Evolutionary conservation across 768 basidiomycete species (phyloP).

Genomic region (Podaxis sp.): DNA sequence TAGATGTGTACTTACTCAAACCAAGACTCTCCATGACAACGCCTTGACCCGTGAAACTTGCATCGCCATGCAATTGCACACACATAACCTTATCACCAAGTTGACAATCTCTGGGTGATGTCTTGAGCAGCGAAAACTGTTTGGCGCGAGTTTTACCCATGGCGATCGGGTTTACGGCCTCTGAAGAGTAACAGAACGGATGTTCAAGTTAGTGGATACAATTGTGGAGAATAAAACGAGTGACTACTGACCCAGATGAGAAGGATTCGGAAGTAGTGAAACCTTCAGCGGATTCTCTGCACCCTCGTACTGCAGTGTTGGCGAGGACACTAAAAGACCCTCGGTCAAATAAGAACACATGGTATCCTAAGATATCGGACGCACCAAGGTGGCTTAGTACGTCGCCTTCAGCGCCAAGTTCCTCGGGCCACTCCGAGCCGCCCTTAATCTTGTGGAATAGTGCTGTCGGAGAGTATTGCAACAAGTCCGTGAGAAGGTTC

Average conservation of each 20-base stretch:
- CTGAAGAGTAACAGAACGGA: slow-evolving; percentile 28
- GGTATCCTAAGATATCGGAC: slow-evolving; percentile 16
- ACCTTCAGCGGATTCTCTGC: slow-evolving; percentile 56
- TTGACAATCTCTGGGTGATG: slow-evolving; percentile 50
- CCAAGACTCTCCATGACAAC: slow-evolving; percentile 87
- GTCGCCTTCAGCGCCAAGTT: slow-evolving; percentile 71
- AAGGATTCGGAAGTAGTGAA: slow-evolving; percentile 78
- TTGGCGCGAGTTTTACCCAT: slow-evolving; percentile 90
- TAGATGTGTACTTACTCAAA: slow-evolving; percentile 51
- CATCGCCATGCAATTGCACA: slow-evolving; percentile 90
- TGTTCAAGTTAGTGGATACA: too few relatives aligned
- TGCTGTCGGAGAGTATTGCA: slow-evolving; percentile 62
- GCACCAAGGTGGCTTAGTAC: slow-evolving; percentile 83
- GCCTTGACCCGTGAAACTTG: slow-evolving; percentile 88
- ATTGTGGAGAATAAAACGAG: too few relatives aligned
- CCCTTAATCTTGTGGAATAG: slow-evolving; percentile 90
- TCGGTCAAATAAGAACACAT: not conserved
- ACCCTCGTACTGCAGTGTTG: slow-evolving; percentile 56
- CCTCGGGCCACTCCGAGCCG: slow-evolving; percentile 66
- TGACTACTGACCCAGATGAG: slow-evolving; percentile 55
- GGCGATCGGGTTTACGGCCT: slow-evolving; percentile 87
- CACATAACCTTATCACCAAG: slow-evolving; percentile 78
- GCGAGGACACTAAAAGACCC: slow-evolving; percentile 53
- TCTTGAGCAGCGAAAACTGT: slow-evolving; percentile 78
- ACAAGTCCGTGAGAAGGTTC: slow-evolving; percentile 78